phyloP scores from a whole-genome alignment of 177 flowering plant species.

The Vitis hybrid region DNA sequence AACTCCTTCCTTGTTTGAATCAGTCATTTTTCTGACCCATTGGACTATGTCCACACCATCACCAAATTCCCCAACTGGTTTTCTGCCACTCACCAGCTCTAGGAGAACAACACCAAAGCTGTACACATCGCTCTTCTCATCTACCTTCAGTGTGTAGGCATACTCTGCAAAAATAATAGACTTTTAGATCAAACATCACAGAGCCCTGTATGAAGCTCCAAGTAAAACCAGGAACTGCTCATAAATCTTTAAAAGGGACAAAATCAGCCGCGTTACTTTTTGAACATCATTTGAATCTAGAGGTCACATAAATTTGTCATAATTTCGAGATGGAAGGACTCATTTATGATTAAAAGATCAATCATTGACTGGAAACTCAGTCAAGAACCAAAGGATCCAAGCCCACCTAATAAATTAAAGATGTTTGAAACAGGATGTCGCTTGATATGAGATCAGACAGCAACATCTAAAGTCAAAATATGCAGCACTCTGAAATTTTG shows the following conservation, averaged over 20 bases:
- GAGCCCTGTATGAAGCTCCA: not conserved
- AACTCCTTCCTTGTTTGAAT: slow-evolving; percentile 83
- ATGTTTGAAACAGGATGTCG: no score
- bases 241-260: not conserved
- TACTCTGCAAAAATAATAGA: slow-evolving; percentile 37
- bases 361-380: slow-evolving; percentile 6
- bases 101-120: slow-evolving; percentile 96
- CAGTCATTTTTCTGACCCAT: slow-evolving; percentile 94
- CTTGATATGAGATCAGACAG: no score
- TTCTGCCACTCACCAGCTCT: slow-evolving; percentile 81
- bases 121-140: slow-evolving; percentile 99
- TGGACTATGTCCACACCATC: slow-evolving; percentile 99
- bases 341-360: not conserved
- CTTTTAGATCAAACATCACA: not conserved
- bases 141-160: slow-evolving; percentile 95
- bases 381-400: not conserved
- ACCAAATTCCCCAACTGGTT: slow-evolving; percentile 97
- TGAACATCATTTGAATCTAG: no score
- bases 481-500: not conserved
- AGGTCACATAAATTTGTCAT: slow-evolving; percentile 6
- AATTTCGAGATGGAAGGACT: not conserved
- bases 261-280: no score
- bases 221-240: not conserved
- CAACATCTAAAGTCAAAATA: no score
- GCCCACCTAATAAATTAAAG: slow-evolving; percentile 4